Conservation (phyloP, 2,329 filamentous ascomycete genomes). For the Camptophora hylomeconis region DNA sequence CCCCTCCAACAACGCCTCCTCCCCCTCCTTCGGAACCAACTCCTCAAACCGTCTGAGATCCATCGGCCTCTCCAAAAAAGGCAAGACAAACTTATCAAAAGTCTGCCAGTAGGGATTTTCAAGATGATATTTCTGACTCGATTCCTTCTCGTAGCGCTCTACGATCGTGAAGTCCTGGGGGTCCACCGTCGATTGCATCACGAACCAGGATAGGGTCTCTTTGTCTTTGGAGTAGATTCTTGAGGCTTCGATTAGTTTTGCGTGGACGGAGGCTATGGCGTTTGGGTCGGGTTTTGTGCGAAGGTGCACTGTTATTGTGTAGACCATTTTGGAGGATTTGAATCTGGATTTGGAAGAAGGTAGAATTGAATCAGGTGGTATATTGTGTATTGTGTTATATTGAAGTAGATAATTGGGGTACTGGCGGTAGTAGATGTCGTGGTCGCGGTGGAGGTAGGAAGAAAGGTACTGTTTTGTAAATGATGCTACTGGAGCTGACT, state of each 20-base stretch:
- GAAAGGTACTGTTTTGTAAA: too few species aligned
- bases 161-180: constrained; percentile 61
- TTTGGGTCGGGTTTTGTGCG: constrained; percentile 55
- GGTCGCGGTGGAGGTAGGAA: too few species aligned
- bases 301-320: constrained; percentile 28
- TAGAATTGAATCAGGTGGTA: too few species aligned
- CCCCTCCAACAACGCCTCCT: too few species aligned
- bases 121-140: constrained; percentile 50
- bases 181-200: constrained; percentile 63
- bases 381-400: too few species aligned
- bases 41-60: too few species aligned
- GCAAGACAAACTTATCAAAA: constrained; percentile 49
- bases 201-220: constrained; percentile 59
- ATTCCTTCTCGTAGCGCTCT: constrained; percentile 57
- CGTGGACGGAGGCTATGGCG: constrained; percentile 52
- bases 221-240: constrained; percentile 58
- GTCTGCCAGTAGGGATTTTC: constrained; percentile 64
- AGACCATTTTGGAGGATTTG: constrained; percentile 14
- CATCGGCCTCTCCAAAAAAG: too few species aligned
- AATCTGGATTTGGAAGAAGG: too few species aligned
- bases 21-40: too few species aligned
- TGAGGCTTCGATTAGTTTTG: constrained; percentile 63
- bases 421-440: too few species aligned
- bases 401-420: too few species aligned
- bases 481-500: too few species aligned